A percentile compares a stretch with the other conserved stretches of the same genome.
These are phyloP conservation scores for Haplographium delicatum DNA, from an alignment of 495 filamentous ascomycete genomes.

Conservation along the genomic window DNA sequence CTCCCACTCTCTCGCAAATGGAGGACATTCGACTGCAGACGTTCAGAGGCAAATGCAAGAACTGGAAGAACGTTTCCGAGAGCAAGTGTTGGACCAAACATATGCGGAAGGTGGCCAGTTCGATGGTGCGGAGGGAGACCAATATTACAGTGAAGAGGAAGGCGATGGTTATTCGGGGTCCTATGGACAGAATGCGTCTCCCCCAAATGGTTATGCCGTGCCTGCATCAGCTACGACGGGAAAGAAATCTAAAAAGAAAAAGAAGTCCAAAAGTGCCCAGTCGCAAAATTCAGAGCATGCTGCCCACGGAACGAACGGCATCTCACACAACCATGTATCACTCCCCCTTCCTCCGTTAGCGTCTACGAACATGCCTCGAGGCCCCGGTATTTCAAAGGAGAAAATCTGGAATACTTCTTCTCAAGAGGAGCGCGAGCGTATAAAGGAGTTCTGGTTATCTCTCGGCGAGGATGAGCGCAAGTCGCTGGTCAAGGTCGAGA, in stretches of 20 bases:
- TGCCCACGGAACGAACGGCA: slow-evolving; percentile 26
- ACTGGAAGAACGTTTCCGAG: slow-evolving; percentile 22
- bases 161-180: slow-evolving; percentile 41
- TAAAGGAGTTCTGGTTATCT: slow-evolving; percentile 98
- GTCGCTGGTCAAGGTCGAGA: slow-evolving; percentile 94
- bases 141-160: slow-evolving; percentile 41
- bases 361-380: slow-evolving; percentile 33
- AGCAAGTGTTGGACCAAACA: slow-evolving; percentile 19
- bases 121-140: slow-evolving; percentile 33
- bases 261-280: slow-evolving; percentile 38
- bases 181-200: slow-evolving; percentile 26
- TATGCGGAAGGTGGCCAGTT: slow-evolving; percentile 20
- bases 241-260: slow-evolving; percentile 64
- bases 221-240: slow-evolving; percentile 27
- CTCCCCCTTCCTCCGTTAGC: slow-evolving; percentile 20
- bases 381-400: slow-evolving; percentile 56
- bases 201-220: slow-evolving; percentile 22
- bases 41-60: slow-evolving; percentile 21
- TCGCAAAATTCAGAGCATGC: slow-evolving; percentile 2
- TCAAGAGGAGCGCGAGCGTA: slow-evolving; percentile 88
- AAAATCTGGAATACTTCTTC: slow-evolving; percentile 97
- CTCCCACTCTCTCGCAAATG: slow-evolving; percentile 12
- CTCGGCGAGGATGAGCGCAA: slow-evolving; percentile 90
- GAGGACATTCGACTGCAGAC: slow-evolving; percentile 8
- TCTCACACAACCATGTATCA: slow-evolving; percentile 22